Conservation (phyloP, 495 filamentous ascomycete genomes). For the Lasiosphaeria miniovina region DNA sequence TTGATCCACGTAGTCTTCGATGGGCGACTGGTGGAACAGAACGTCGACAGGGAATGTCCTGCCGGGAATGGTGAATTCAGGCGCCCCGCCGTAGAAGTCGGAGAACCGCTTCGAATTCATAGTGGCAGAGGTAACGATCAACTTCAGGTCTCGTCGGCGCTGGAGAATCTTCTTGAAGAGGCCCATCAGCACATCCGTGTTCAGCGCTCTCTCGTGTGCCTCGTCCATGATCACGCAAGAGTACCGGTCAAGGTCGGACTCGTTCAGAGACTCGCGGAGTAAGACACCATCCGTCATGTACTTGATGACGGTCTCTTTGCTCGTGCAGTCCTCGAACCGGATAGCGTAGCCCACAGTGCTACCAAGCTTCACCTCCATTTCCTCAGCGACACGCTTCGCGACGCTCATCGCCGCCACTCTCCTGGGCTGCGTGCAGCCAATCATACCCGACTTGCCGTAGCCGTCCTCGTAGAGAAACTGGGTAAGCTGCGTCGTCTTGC, state of each 20-base stretch:
- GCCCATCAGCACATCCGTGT: slow-evolving; percentile 97
- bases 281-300: slow-evolving; percentile 99
- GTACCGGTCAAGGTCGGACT: slow-evolving; percentile 91
- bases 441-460: slow-evolving; percentile 81
- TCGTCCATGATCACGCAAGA: slow-evolving; percentile 99
- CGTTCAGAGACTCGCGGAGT: slow-evolving; percentile 86
- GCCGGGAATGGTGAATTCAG: slow-evolving; percentile 95
- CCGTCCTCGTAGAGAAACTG: slow-evolving; percentile 95
- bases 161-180: slow-evolving; percentile 95
- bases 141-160: slow-evolving; percentile 83
- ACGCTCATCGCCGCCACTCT: slow-evolving; percentile 99
- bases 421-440: slow-evolving; percentile 92
- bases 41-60: slow-evolving; percentile 96
- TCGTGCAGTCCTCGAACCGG: slow-evolving; percentile 98
- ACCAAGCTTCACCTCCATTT: slow-evolving; percentile 97
- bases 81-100: slow-evolving; percentile 94
- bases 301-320: slow-evolving; percentile 90
- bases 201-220: slow-evolving; percentile 93
- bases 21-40: slow-evolving; percentile 91
- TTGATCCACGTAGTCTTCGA: slow-evolving; percentile 96
- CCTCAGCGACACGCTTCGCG: slow-evolving; percentile 95
- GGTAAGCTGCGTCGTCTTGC: slow-evolving; percentile 94
- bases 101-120: slow-evolving; percentile 98
- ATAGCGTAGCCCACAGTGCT: slow-evolving; percentile 93
- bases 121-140: slow-evolving; percentile 97